Base-by-base conservation (phyloP, 768 basidiomycete species). In the Pulveroboletus ravenelii region DNA sequence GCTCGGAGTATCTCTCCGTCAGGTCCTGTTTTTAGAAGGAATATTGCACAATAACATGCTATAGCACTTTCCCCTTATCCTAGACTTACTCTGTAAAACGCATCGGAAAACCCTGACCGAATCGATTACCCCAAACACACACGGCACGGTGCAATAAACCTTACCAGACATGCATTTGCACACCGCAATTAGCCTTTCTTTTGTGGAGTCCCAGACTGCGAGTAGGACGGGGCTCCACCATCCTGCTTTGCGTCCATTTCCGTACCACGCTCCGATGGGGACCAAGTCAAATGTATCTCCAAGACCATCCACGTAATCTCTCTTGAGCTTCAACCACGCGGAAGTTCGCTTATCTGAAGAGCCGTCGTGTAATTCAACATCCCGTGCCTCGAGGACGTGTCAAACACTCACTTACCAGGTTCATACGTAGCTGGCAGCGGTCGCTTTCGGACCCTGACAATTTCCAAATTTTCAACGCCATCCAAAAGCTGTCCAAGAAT, bases 171-270 rank as follows among this genome's bases (percentile, higher is more conserved):
- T 88, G 74, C 89, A 92, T 68, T 96, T 94, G 67, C 89, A 92
- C 15, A 93, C 77, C 2, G 87, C 92, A 39, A 90, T 82, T 48
- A 84, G 70, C 48, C 70, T 77, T 27, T 81, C 86, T 9, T 70
- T 72, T 50, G 76, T 72, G 18, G 79, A 70, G 61, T 93, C 83
- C 78, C 86, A 85, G 36, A 86, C 69, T 13, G 84, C 91, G 40
- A 94, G 75, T 6, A 96, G 73, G 57, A 95, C 80, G 1, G 93
- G 93, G 56, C 85, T 89, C 89, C 90, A 96, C 93, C 93, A 95
- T 41, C 80, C 78, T 14, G 83, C 85, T 70, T 95, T 96, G 32
- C 92, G 72, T 30, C 93, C 93, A 62, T 84, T 87, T 41, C 92
- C 93, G 70, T 92, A 82, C 89, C 90, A 94, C 39, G 89, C 93